Percentiles rank a stretch among this genome's conserved stretches.
Conservation (phyloP, 768 basidiomycete species). For the Rhodotorula toruloides region DNA sequence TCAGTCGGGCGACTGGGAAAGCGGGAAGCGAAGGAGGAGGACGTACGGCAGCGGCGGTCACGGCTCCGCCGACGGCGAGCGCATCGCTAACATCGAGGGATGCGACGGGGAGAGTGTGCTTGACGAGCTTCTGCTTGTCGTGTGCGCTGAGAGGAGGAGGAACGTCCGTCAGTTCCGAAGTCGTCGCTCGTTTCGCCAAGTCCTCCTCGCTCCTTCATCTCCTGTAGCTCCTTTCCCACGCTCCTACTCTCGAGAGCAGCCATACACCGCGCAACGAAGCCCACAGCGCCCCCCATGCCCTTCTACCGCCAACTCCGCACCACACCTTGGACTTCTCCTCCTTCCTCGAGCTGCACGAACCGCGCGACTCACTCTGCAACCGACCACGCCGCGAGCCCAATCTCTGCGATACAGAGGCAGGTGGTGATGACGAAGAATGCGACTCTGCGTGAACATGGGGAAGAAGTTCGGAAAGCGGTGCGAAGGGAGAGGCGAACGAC, state of each 20-base stretch:
- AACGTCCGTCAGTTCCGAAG: too few species aligned
- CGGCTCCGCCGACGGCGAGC: conserved; percentile 17
- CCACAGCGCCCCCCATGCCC: too few species aligned
- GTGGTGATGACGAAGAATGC: conserved; percentile 15
- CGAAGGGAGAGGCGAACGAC: too few species aligned
- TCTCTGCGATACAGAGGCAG: conserved; percentile 16
- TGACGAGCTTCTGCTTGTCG: conserved; percentile 15
- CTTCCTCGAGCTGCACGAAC: too few species aligned
- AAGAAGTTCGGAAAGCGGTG: too few species aligned
- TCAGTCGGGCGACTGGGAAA: neutral
- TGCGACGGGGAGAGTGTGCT: conserved; percentile 6
- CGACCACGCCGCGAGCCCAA: conserved; percentile 22
- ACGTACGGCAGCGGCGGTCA: conserved; percentile 19
- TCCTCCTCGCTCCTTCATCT: too few species aligned
- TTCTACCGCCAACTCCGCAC: too few species aligned
- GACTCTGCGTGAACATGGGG: conserved; percentile 6
- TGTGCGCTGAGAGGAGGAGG: neutral
- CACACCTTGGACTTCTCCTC: too few species aligned
- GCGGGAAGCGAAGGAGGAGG: neutral
- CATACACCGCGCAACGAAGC: too few species aligned
- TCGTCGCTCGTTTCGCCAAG: too few species aligned
- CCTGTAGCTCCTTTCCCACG: too few species aligned
- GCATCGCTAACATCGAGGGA: conserved; percentile 22
- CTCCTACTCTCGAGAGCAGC: too few species aligned
- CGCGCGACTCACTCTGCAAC: conserved; percentile 1